phyloP scores from a whole-genome alignment of 2,329 filamentous ascomycete genomes.

The Cytospora leucostoma region DNA sequence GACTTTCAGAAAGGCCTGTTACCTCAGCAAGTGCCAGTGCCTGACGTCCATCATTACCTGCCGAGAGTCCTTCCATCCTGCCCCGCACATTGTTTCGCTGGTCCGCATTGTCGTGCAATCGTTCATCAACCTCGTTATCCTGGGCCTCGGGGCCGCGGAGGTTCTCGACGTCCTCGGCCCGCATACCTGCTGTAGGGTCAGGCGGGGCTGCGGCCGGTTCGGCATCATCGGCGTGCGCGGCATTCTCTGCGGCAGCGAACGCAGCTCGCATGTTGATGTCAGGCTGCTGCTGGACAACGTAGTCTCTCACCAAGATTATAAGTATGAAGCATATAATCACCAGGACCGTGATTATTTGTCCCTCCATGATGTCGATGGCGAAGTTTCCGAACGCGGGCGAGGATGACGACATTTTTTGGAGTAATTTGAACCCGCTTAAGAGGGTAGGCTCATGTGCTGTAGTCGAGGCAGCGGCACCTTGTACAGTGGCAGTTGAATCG shows the following conservation, averaged over 20 bases:
- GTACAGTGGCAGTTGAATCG: conserved; percentile 11
- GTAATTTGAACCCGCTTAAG: conserved; percentile 57
- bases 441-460: conserved; percentile 44
- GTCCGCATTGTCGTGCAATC: conserved; percentile 14
- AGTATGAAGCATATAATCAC: conserved; percentile 94
- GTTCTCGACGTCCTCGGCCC: conserved; percentile 12
- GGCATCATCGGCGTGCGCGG: conserved; percentile 17
- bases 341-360: conserved; percentile 87
- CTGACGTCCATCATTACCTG: neutral
- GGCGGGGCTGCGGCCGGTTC: conserved; percentile 7
- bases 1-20: neutral
- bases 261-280: conserved; percentile 79
- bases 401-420: conserved; percentile 67
- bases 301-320: conserved; percentile 95
- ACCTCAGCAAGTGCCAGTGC: neutral
- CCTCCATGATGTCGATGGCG: conserved; percentile 77
- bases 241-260: conserved; percentile 47
- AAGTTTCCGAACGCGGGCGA: conserved; percentile 38
- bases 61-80: neutral
- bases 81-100: conserved; percentile 5
- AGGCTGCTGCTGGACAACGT: conserved; percentile 97
- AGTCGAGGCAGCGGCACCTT: conserved; percentile 27
- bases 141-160: conserved; percentile 19
- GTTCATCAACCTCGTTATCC: conserved; percentile 13
- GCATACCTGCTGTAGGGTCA: conserved; percentile 14